These are phyloP conservation scores for Colletotrichum siamense DNA, from an alignment of 2,329 filamentous ascomycete genomes.

Conservation along the genomic window DNA sequence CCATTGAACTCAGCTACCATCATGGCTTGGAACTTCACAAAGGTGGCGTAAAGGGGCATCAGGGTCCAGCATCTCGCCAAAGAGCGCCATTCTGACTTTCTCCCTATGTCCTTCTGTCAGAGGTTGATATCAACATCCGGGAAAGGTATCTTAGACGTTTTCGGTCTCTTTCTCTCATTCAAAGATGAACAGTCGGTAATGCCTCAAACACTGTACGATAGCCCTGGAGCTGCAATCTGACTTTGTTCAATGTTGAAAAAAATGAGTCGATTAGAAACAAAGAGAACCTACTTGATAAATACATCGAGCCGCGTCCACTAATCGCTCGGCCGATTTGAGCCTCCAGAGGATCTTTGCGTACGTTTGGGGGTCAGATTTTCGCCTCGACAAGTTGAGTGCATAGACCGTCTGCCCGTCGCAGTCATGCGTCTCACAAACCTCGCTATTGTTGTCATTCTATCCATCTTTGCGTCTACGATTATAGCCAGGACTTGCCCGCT, in stretches of 20 bases:
- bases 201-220: fast-evolving
- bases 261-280: fast-evolving
- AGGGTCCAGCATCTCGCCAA: background rate
- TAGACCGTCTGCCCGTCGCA: no score
- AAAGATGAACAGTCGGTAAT: fast-evolving
- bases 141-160: background rate
- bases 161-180: fast-evolving
- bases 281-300: no score
- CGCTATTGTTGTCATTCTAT: background rate
- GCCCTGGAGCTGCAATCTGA: fast-evolving
- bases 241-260: fast-evolving
- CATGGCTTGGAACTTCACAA: background rate
- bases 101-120: background rate
- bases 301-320: no score
- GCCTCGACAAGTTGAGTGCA: no score
- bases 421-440: background rate
- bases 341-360: no score
- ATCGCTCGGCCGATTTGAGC: no score
- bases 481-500: background rate
- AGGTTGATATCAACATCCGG: background rate
- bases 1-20: background rate
- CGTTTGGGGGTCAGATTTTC: no score
- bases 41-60: background rate
- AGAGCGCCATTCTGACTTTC: background rate
- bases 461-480: background rate